Conservation (phyloP, 257 asterid species). For the Cruciata laevipes region DNA sequence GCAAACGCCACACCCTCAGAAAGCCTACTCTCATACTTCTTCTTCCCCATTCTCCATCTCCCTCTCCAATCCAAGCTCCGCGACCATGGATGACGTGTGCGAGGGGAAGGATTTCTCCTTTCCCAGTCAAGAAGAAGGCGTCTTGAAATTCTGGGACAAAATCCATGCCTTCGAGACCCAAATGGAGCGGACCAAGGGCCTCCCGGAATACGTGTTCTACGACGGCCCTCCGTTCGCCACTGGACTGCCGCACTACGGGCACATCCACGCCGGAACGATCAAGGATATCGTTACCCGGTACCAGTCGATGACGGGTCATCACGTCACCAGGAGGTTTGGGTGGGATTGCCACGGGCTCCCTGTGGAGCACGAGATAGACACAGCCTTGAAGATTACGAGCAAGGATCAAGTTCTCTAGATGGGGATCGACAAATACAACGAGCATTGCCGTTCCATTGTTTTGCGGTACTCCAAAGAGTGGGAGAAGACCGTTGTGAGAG, state of each 20-base stretch:
- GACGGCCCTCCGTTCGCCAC: slow-evolving; percentile 99
- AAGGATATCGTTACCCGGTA: slow-evolving; percentile 90
- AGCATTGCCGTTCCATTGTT: slow-evolving; percentile 81
- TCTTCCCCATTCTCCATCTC: neutral
- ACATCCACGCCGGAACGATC: slow-evolving; percentile 87
- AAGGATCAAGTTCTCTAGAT: slow-evolving; percentile 62
- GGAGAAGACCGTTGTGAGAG: slow-evolving; percentile 86
- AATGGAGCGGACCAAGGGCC: slow-evolving; percentile 48
- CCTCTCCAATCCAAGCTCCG: slow-evolving; percentile 18
- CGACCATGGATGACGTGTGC: slow-evolving; percentile 72
- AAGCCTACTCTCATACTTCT: too few relatives aligned
- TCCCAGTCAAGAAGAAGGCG: slow-evolving; percentile 62
- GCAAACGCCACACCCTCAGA: too few relatives aligned
- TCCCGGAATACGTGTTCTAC: slow-evolving; percentile 82
- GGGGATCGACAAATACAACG: slow-evolving; percentile 87
- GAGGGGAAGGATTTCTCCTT: slow-evolving; percentile 92
- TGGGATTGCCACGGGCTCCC: slow-evolving; percentile 99
- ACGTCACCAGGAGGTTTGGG: slow-evolving; percentile 89
- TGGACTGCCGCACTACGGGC: slow-evolving; percentile 96
- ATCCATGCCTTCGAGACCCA: slow-evolving; percentile 81
- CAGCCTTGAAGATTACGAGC: slow-evolving; percentile 50
- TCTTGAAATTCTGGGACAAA: slow-evolving; percentile 66
- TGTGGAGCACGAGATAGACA: slow-evolving; percentile 89
- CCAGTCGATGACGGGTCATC: slow-evolving; percentile 91
- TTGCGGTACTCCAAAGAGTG: slow-evolving; percentile 85